These are phyloP conservation scores for Aspergillus tanneri DNA, from an alignment of 2,329 filamentous ascomycete genomes.

Conservation along the genomic window DNA sequence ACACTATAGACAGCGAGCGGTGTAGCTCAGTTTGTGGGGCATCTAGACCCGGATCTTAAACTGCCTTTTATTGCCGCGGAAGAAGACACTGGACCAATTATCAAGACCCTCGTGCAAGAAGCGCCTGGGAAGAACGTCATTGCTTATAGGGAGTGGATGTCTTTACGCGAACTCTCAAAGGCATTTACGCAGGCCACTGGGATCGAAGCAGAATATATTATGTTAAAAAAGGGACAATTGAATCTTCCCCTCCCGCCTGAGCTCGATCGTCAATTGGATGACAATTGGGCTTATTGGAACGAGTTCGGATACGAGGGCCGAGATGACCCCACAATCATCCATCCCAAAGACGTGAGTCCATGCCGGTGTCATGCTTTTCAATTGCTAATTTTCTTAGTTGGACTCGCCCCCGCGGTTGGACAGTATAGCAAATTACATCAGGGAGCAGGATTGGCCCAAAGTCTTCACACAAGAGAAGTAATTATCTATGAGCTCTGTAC, in stretches of 20 bases:
- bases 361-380: no score
- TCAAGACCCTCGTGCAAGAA: conserved; percentile 5
- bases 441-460: no score
- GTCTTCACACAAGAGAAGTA: no score
- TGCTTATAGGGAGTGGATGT: conserved; percentile 11
- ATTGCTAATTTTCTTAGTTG: no score
- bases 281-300: conserved; percentile 12
- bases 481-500: no score
- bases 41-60: not conserved
- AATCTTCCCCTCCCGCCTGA: not conserved
- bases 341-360: conserved; percentile 7
- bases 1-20: not conserved
- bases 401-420: no score
- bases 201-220: conserved; percentile 4
- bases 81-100: conserved; percentile 13
- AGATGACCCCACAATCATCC: not conserved
- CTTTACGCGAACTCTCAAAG: not conserved
- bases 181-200: not conserved
- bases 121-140: conserved; percentile 5
- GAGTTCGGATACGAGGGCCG: conserved; percentile 16
- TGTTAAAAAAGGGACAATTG: conserved; percentile 5
- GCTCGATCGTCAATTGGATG: conserved; percentile 4
- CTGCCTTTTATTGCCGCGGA: conserved; percentile 3
- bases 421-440: no score
- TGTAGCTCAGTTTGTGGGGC: not conserved